Base-by-base conservation (phyloP, 768 basidiomycete genomes). In the Pulveroboletus sp. region DNA sequence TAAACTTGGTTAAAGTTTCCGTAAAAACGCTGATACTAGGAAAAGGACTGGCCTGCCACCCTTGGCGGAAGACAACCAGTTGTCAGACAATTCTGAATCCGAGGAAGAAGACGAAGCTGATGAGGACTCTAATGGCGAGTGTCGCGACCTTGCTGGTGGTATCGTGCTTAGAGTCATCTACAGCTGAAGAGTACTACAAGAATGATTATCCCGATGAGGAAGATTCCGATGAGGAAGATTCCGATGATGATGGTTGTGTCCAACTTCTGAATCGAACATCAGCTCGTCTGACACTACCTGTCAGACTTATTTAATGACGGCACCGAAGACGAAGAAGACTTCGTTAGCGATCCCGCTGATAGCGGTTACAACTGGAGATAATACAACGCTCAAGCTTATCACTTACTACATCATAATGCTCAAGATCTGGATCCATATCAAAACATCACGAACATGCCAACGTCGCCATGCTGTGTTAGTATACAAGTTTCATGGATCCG, bases 181-280 rank as follows among this genome's bases (percentile, higher is more conserved):
- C 57, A 90, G 88, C 84, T 16, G 88, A 91, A 65, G 87, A 88
- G 53, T 89, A 84, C 59, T 90, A 89, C 67, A 87, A 80, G 58
- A 91, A 91, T 50, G 88, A 91, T 60, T 91, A 91, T 56, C 88
- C 88, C 6, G 87, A 89, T 23, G 88, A 84, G 41, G 81, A 83
- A 29, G 69, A n/a, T n/a, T n/a, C n/a, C n/a, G n/a, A n/a, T n/a
- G n/a, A n/a, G n/a, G n/a, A 83, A 33, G 69, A 73, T 21, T 68
- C 70, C 10, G 71, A 71, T 20, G 71, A 72, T 27, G 68, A 66
- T 35, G 75, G 71, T 60, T 74, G 72, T 72, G 53, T 24, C 57
- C 59, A 50, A 27, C 19, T 36, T 36, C 9, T 25, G 4, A 38
- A 29, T 21, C 43, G 23, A 38, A 49, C 31, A 45, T 35, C 33